Evolutionary conservation across 176 grass and related monocot species (phyloP).

Genomic region (Cocos nucifera): DNA sequence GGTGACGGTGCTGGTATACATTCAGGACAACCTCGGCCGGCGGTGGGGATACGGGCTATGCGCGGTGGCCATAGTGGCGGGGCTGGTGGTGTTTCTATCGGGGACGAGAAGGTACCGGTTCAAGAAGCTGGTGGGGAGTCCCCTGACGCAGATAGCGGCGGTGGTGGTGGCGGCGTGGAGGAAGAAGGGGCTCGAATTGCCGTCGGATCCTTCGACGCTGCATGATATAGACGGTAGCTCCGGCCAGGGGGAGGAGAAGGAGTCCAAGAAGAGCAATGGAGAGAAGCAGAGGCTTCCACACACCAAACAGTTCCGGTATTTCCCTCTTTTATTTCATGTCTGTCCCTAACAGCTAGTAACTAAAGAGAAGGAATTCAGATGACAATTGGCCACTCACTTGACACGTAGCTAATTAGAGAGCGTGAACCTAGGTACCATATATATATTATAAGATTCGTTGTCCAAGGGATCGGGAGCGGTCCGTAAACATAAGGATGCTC

Average conservation of each 20-base stretch:
- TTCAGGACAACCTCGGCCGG: slow-evolving; percentile 73
- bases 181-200: slow-evolving; percentile 52
- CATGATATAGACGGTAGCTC: slow-evolving; percentile 30
- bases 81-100: slow-evolving; percentile 43
- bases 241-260: slow-evolving; percentile 34
- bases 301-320: slow-evolving; percentile 66
- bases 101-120: slow-evolving; percentile 68
- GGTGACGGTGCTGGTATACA: slow-evolving; percentile 82
- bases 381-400: no score
- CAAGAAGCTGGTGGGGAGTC: slow-evolving; percentile 87
- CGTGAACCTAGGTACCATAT: no score
- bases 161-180: slow-evolving; percentile 53
- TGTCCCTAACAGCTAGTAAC: no score
- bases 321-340: not conserved
- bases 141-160: slow-evolving; percentile 67
- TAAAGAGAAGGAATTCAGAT: no score
- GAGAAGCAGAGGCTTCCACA: slow-evolving; percentile 63
- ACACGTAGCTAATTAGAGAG: no score
- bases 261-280: not conserved
- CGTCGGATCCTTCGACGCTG: slow-evolving; percentile 47
- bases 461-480: no score
- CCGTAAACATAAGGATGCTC: no score
- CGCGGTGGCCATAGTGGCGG: slow-evolving; percentile 45
- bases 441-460: no score
- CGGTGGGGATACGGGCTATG: slow-evolving; percentile 66